phyloP scores from a whole-genome alignment of 2,329 filamentous ascomycete genomes.

The Elsinoe fawcettii region DNA sequence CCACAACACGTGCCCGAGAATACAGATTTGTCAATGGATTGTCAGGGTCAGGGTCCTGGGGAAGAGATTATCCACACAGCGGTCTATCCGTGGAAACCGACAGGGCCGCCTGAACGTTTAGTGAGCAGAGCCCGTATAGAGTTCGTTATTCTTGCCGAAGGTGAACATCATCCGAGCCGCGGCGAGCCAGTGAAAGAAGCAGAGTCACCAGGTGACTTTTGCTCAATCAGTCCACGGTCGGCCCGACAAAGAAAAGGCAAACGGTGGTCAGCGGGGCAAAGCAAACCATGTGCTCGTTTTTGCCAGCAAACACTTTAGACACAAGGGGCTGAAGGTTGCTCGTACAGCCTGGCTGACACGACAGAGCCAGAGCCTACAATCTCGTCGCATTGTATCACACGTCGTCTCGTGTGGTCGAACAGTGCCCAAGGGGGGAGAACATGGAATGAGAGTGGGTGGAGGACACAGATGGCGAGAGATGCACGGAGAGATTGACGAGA shows the following conservation, averaged over 20 bases:
- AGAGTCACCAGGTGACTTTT: neutral
- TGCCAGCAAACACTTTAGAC: constrained; percentile 4
- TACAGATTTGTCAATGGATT: constrained; percentile 1
- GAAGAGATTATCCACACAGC: constrained; percentile 3
- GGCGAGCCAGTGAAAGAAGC: neutral
- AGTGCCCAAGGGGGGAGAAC: neutral
- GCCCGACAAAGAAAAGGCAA: constrained; percentile 12
- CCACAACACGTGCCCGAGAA: constrained; percentile 8
- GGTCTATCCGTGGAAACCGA: neutral
- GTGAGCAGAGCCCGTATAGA: neutral
- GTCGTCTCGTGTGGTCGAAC: neutral
- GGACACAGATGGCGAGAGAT: neutral
- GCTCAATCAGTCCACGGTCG: neutral
- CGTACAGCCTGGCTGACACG: neutral
- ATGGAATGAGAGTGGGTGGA: neutral
- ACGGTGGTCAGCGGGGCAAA: constrained; percentile 12
- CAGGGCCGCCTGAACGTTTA: neutral
- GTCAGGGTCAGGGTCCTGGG: constrained; percentile 11
- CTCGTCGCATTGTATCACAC: neutral
- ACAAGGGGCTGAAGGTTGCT: neutral
- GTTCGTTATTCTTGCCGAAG: neutral
- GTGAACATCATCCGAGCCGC: neutral
- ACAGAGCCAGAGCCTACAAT: neutral
- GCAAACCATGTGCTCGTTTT: constrained; percentile 10
- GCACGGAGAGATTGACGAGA: neutral